Base-by-base conservation (phyloP, 2,329 filamentous ascomycete genomes). In the Cladophialophora bantiana region DNA sequence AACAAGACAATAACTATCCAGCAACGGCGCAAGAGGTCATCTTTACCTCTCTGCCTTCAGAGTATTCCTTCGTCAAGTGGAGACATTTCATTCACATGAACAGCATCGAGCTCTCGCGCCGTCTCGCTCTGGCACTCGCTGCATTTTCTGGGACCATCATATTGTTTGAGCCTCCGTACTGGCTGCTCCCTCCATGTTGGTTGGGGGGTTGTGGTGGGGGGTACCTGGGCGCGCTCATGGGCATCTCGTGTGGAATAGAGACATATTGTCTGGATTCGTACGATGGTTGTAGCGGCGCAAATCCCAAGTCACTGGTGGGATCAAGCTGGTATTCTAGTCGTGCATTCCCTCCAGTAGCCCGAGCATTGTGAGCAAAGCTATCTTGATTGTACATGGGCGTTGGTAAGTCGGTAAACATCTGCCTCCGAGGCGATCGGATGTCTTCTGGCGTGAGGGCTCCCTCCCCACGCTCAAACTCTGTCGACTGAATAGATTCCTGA, bases 331-430 rank as follows among this genome's bases (percentile, higher is more conserved):
- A 83, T 36, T 85, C 82, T 62, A 83, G 71, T 26, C 70, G 50
- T 48, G 70, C 60, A 70, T 62, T 59, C 55, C 58, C 66, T 50
- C 56, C 69, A 70, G 75, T 77, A 48, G 70, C 68, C 34, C 48
- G 53, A 65, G 65, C 72, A 72, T 58, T 76, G 64, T 65, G 72
- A 45, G 73, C 55, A 74, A 88, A 86, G 9, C 81, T 81, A 9
- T 83, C 84, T 71, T 88, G 86, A 64, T 86, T 84, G 74, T 89
- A 89, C 2, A 83, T 83, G 36, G 88, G 87, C 0, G 87, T 89
- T 6, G 88, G 86, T n/a, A 89, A 78, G 69, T 90, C 87, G 2
- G 86, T 84, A 75, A 89, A 89, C 81, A 88, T 88, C 73, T 90
- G 88, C 67, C 84, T 85, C 31, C 87, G 83, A 20, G 89, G 88